These are phyloP conservation scores for Salix suchowensis DNA, from an alignment of 345 rosid genomes.

Conservation along the genomic window DNA sequence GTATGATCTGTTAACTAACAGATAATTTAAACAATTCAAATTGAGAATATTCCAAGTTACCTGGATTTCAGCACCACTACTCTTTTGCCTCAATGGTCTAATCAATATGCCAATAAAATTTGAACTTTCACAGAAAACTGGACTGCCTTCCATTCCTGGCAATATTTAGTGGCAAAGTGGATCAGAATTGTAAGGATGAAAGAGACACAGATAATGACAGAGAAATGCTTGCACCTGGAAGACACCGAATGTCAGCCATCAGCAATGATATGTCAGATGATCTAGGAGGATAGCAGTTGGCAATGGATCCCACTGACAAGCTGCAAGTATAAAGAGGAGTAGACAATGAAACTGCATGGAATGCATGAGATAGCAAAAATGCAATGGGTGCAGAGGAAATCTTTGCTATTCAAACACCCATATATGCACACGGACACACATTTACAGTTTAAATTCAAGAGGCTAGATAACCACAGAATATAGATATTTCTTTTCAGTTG, in stretches of 20 bases:
- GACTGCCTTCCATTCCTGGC: slow-evolving; percentile 92
- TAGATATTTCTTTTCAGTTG: not conserved
- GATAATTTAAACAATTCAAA: slow-evolving; percentile 27
- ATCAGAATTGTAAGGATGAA: slow-evolving; percentile 20
- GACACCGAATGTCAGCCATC: slow-evolving; percentile 94
- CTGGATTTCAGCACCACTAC: slow-evolving; percentile 85
- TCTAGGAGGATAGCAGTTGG: slow-evolving; percentile 68
- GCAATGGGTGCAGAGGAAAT: not conserved
- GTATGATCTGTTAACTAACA: slow-evolving; percentile 48
- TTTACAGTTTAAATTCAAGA: not conserved
- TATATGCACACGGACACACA: not conserved
- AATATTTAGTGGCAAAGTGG: slow-evolving; percentile 16
- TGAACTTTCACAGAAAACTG: slow-evolving; percentile 56
- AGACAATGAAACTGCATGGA: slow-evolving; percentile 8
- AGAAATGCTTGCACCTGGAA: slow-evolving; percentile 63
- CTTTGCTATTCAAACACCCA: not conserved
- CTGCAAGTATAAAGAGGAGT: slow-evolving; percentile 41
- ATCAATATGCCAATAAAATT: slow-evolving; percentile 65
- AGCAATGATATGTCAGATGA: slow-evolving; percentile 54
- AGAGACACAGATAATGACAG: slow-evolving; percentile 15
- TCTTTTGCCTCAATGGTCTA: slow-evolving; percentile 79
- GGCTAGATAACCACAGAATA: not conserved
- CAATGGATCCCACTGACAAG: slow-evolving; percentile 69
- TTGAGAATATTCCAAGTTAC: slow-evolving; percentile 37
- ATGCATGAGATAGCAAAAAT: slow-evolving; percentile 6